Evolutionary conservation across 2,329 filamentous ascomycete genomes (phyloP).

Genomic region (Ilyonectria mors-panacis): DNA sequence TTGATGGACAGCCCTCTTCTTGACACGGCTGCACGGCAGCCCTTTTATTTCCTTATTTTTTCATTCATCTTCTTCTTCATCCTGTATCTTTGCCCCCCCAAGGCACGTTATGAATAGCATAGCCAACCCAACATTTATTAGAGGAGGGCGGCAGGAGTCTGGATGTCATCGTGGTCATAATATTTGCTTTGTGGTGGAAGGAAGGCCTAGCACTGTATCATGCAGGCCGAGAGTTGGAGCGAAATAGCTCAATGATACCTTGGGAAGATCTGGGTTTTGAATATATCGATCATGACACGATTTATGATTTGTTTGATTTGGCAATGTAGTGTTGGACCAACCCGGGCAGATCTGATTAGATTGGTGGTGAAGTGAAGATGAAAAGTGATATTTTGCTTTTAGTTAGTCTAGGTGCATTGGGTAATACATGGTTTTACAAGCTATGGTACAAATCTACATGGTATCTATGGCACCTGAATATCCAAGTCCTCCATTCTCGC

Average conservation of each 20-base stretch:
- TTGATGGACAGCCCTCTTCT: conserved; percentile 12
- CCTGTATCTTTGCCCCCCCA: conserved; percentile 18
- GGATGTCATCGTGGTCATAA: conserved; percentile 21
- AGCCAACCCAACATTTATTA: conserved; percentile 24
- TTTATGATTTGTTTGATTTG: conserved; percentile 32
- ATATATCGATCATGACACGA: conserved; percentile 40
- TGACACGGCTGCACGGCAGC: conserved; percentile 21
- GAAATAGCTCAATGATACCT: conserved; percentile 27
- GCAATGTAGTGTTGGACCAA: not conserved
- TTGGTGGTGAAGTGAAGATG: not conserved
- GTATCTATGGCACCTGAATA: not conserved
- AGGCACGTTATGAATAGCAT: conserved; percentile 26
- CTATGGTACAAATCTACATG: conserved; percentile 16
- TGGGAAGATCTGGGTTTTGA: conserved; percentile 24
- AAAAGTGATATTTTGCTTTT: not conserved
- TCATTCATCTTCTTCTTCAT: conserved; percentile 2
- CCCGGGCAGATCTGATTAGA: not conserved
- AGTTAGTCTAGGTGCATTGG: not conserved
- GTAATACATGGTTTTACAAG: conserved; percentile 15
- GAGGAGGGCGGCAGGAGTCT: conserved; percentile 28
- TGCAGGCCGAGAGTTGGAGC: conserved; percentile 26
- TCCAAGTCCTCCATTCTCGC: not conserved
- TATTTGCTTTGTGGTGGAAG: conserved; percentile 11
- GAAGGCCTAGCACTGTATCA: conserved; percentile 14
- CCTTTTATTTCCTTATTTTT: conserved; percentile 11